Evolutionary conservation across 805 yeast genomes (phyloP), one percentile per base, ranked within the genome.

Genomic region (Barnettozyma botsteinii): DNA sequence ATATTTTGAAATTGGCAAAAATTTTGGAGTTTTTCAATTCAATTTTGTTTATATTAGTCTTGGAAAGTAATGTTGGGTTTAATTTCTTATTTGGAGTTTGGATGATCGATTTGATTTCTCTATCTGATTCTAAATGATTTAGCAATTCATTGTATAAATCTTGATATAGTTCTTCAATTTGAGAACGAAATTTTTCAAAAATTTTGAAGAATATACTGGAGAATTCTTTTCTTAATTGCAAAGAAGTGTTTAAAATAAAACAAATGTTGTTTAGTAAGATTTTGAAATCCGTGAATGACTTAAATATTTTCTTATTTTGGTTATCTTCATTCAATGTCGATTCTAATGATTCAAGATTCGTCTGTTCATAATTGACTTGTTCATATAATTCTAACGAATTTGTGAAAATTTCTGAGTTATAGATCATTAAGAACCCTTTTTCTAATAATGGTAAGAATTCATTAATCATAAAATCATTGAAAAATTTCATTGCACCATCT

Each of bases 371-470:
- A 64, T 30, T 23, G 10, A 28, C 23, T 20, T 50, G 46, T 30
- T 57, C 59, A 40, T 47, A 50, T 7, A 61, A 48, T 18, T 60
- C 62, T 40, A 65, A 59, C 1, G 75, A 59, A 39, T 67, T 64
- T 27, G 61, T 52, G 38, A 66, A 63, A 50, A 73, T 62, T 20
- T 68, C 61, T 15, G 66, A 70, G 9, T 70, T 70, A 52, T 83
- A 82, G 12, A 77, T 69, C 26, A 60, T 52, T 24, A 70, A 64
- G 17, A 87, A 62, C 1, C 79, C 73, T 26, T 69, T 72, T 35
- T 77, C 77, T 13, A 88, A 65, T 31, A 77, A 75, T 1, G 87
- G 78, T 34, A 83, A 66, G 51, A 82, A 87, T 5, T 77, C 70
- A 9, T 64, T 61, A 32, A 66, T 68, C 86, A 89, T 79, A 49